phyloP scores from a whole-genome alignment of 148 eudicot genomes.

The Suaeda aralocaspica region DNA sequence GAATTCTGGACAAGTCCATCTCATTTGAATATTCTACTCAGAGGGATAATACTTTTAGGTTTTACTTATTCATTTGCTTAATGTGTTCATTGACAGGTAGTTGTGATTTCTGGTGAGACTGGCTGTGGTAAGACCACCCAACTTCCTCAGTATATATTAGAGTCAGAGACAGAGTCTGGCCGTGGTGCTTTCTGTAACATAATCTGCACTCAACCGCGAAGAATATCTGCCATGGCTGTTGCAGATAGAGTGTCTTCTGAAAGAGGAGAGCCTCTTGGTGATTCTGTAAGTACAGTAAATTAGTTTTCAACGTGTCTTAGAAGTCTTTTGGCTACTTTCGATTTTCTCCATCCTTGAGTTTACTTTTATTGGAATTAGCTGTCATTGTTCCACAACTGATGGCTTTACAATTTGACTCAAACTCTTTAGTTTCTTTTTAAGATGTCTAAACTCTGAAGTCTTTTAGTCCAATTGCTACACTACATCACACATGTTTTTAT shows the following conservation, averaged over 20 bases:
- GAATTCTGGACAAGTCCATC: background rate
- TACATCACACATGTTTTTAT: slow-evolving; percentile 45
- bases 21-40: slow-evolving; percentile 1
- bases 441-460: slow-evolving; percentile 19
- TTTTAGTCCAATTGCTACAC: slow-evolving; percentile 37
- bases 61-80: background rate
- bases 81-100: slow-evolving; percentile 46
- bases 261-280: slow-evolving; percentile 98
- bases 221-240: slow-evolving; percentile 98
- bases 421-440: background rate
- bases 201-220: slow-evolving; percentile 96
- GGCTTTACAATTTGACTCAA: slow-evolving; percentile 3
- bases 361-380: slow-evolving; percentile 1
- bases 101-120: slow-evolving; percentile 95
- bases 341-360: background rate
- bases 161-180: slow-evolving; percentile 95
- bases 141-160: slow-evolving; percentile 94
- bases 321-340: slow-evolving; percentile 5
- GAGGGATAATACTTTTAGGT: background rate
- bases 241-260: slow-evolving; percentile 93
- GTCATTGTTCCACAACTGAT: slow-evolving; percentile 6
- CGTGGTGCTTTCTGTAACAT: slow-evolving; percentile 94
- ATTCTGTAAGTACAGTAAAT: slow-evolving; percentile 57
- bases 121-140: slow-evolving; percentile 99
- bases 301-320: background rate